Percentiles rank a stretch among this genome's conserved stretches.
phyloP scores from a whole-genome alignment of 495 filamentous ascomycete genomes.

The Talaromyces ruber region DNA sequence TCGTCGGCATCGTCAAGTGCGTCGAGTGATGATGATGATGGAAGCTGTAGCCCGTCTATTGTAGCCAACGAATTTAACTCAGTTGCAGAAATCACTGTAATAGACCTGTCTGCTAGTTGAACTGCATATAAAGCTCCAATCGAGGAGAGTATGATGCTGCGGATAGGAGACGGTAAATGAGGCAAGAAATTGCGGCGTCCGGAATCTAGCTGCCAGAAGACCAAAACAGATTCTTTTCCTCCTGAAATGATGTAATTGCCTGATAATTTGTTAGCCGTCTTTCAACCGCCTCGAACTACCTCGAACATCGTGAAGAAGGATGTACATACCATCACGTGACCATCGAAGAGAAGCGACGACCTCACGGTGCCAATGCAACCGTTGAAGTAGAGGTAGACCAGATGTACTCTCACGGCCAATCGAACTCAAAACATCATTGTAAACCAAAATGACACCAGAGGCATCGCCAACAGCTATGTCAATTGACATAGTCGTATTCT shows the following conservation, averaged over 20 bases:
- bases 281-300: slow-evolving; percentile 8
- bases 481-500: slow-evolving; percentile 19
- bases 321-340: slow-evolving; percentile 73
- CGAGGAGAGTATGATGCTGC: slow-evolving; percentile 74
- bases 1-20: neutral
- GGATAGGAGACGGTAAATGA: slow-evolving; percentile 75
- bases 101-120: slow-evolving; percentile 81
- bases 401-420: slow-evolving; percentile 23
- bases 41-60: slow-evolving; percentile 70
- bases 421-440: slow-evolving; percentile 59
- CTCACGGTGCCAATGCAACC: slow-evolving; percentile 85
- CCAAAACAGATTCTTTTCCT: slow-evolving; percentile 79
- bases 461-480: slow-evolving; percentile 70
- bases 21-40: slow-evolving; percentile 15
- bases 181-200: slow-evolving; percentile 71
- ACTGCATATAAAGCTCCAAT: slow-evolving; percentile 71
- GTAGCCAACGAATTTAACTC: slow-evolving; percentile 75
- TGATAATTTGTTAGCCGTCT: slow-evolving; percentile 23
- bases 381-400: slow-evolving; percentile 27
- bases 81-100: slow-evolving; percentile 79
- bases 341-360: slow-evolving; percentile 74
- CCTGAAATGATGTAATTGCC: slow-evolving; percentile 96
- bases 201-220: slow-evolving; percentile 94
- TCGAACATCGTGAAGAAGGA: neutral
- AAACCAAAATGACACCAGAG: slow-evolving; percentile 67